Evolutionary conservation across 2,329 filamentous ascomycete species (phyloP), one percentile per base, ranked within the genome.

Genomic region (Cladobotryum mycophilum): DNA sequence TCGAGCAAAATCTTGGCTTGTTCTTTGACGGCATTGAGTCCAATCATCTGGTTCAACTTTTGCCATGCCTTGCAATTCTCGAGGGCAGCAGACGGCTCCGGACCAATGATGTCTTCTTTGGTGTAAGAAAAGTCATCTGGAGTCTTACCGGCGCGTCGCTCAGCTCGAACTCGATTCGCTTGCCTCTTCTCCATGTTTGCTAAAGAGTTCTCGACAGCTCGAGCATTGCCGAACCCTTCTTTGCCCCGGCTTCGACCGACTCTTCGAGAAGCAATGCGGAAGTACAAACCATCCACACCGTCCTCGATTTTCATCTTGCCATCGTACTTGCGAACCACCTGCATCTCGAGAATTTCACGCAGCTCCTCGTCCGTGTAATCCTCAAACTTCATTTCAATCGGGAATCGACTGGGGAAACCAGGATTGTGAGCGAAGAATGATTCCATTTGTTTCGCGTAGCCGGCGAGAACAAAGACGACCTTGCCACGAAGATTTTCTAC

Each of bases 371-470:
- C 83, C 0, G 70, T 70, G 55, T 88, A 91, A 62, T 92, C 87
- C 0, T 76, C 69, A 50, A 91, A 92, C 40, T 79, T 74, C 58
- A 91, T 71, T 34, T 75, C 68, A 11, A 80, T 70, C 0, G 86
- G 86, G 36, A 92, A 83, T 0, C 87, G 80, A 55, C 85, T 88
- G 0, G 78, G 72, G 3, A 91, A 70, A 0, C 88, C 86, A 0
- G 81, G 81, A 41, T 91, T 91, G 53, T 90, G 85, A 0, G 79
- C 73, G 43, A 88, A 89, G 62, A 91, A 89, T 0, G 75, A 75
- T 58, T 91, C 86, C 86, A 92, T 91, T 55, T 87, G 75, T 56
- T 82, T 83, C 45, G 74, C 74, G 64, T 91, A 91, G 0, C 88
- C 87, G 0, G 86, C 87, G 3, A 92, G 70, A 1, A 91, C 73